These are phyloP conservation scores for Aspergillus sp. DNA, from an alignment of 2,329 filamentous ascomycete species.

Conservation along the genomic window DNA sequence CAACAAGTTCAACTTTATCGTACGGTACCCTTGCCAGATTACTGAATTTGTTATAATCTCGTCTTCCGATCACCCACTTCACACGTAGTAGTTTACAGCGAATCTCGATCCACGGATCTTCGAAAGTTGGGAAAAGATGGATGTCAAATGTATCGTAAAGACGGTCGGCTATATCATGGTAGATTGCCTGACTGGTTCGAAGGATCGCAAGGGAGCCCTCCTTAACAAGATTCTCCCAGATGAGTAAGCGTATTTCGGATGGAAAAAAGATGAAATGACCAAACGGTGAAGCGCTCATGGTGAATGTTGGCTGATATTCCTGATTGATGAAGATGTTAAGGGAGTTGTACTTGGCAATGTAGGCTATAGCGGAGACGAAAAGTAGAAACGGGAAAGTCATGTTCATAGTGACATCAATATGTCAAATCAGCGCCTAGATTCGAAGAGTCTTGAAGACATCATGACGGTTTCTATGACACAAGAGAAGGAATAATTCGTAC, in stretches of 20 bases:
- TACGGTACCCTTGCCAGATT: not conserved
- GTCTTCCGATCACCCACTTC: not conserved
- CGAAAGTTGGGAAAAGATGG: not conserved
- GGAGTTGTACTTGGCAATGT: no score
- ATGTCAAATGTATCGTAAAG: constrained; percentile 12
- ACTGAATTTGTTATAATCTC: not conserved
- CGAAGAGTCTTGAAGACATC: no score
- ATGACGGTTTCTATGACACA: no score
- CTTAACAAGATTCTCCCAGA: constrained; percentile 9
- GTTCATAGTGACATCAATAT: no score
- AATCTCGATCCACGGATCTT: not conserved
- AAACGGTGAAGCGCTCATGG: no score
- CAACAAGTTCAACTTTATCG: not conserved
- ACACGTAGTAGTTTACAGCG: not conserved
- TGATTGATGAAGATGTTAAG: no score
- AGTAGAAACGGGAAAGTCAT: no score
- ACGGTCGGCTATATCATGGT: constrained; percentile 8
- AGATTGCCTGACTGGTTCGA: constrained; percentile 7
- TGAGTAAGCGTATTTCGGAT: constrained; percentile 5
- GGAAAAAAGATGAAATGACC: not conserved
- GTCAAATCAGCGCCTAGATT: no score
- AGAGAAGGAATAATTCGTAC: no score
- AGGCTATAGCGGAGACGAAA: no score
- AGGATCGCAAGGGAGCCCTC: not conserved
- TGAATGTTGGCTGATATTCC: no score